Conservation (phyloP, 2,329 filamentous ascomycete genomes). For the Decorospora gaudefroyi region DNA sequence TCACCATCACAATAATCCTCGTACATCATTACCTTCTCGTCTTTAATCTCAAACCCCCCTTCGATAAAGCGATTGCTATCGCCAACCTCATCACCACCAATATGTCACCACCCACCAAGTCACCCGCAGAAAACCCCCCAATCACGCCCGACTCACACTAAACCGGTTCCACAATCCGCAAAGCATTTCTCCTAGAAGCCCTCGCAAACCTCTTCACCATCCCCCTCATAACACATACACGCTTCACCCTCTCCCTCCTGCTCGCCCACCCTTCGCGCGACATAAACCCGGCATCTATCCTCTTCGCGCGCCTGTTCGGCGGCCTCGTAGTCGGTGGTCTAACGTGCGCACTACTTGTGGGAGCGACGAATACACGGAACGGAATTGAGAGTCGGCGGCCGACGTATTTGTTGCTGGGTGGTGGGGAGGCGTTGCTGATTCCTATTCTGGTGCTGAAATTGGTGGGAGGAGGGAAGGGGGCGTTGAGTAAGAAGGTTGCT, state of each 20-base stretch:
- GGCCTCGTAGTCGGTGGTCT: constrained; percentile 31
- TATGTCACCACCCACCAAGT: no score
- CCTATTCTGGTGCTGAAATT: constrained; percentile 28
- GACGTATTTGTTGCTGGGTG: constrained; percentile 29
- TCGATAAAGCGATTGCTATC: no score
- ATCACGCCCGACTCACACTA: constrained; percentile 21
- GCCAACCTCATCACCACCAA: no score
- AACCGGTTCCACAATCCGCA: constrained; percentile 29
- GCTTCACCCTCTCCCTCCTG: constrained; percentile 25
- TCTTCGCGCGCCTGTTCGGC: constrained; percentile 33
- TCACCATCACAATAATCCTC: no score
- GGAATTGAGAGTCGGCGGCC: constrained; percentile 32
- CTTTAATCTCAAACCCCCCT: no score
- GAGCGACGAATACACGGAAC: constrained; percentile 31
- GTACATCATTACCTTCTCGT: no score
- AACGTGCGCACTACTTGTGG: constrained; percentile 29
- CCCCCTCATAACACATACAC: constrained; percentile 32
- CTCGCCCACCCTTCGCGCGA: constrained; percentile 25
- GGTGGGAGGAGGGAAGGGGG: constrained; percentile 24
- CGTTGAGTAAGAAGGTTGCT: constrained; percentile 26
- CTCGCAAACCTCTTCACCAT: constrained; percentile 35
- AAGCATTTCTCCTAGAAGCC: constrained; percentile 35
- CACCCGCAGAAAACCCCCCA: constrained; percentile 26
- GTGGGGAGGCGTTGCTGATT: constrained; percentile 29
- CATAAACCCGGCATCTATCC: constrained; percentile 29